phyloP scores from a whole-genome alignment of 2,329 filamentous ascomycete genomes.

The Fusarium sp. region DNA sequence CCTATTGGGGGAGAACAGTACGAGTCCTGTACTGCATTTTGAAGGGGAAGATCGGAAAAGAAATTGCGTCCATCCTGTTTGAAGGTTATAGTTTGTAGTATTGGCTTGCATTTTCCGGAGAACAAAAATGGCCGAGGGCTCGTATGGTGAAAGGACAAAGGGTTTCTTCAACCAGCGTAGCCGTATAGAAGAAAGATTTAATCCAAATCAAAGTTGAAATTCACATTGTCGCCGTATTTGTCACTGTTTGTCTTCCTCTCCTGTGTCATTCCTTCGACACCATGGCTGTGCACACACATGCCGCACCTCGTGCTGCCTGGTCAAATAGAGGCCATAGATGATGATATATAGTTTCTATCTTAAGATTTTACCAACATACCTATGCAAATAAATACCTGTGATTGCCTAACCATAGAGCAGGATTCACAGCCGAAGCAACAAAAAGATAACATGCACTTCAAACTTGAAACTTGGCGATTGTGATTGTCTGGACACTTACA shows the following conservation, averaged over 20 bases:
- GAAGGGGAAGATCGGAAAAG: slow-evolving; percentile 13
- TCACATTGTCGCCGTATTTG: neutral
- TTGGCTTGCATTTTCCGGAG: slow-evolving; percentile 25
- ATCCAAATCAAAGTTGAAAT: slow-evolving; percentile 20
- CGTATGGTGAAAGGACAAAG: slow-evolving; percentile 2
- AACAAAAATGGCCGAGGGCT: slow-evolving; percentile 13
- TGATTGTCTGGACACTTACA: too few species aligned
- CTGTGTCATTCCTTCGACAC: neutral
- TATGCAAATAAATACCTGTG: neutral
- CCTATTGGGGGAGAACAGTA: slow-evolving; percentile 1
- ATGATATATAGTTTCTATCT: neutral
- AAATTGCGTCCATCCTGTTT: slow-evolving; percentile 25
- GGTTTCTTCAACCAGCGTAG: slow-evolving; percentile 2
- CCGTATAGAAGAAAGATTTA: slow-evolving; percentile 17
- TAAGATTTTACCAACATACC: neutral
- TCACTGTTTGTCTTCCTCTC: neutral
- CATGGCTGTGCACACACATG: neutral
- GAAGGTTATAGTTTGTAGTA: slow-evolving; percentile 16
- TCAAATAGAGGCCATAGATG: neutral
- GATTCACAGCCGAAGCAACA: neutral
- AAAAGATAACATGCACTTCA: neutral
- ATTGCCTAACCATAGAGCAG: neutral
- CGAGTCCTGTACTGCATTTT: slow-evolving; percentile 9
- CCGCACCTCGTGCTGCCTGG: neutral
- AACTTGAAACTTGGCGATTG: too few species aligned